Percentiles rank a stretch among this genome's conserved stretches.
These are phyloP conservation scores for Phytophthora tubulina DNA, from an alignment of 352 stramenopile genomes.

Conservation along the genomic window DNA sequence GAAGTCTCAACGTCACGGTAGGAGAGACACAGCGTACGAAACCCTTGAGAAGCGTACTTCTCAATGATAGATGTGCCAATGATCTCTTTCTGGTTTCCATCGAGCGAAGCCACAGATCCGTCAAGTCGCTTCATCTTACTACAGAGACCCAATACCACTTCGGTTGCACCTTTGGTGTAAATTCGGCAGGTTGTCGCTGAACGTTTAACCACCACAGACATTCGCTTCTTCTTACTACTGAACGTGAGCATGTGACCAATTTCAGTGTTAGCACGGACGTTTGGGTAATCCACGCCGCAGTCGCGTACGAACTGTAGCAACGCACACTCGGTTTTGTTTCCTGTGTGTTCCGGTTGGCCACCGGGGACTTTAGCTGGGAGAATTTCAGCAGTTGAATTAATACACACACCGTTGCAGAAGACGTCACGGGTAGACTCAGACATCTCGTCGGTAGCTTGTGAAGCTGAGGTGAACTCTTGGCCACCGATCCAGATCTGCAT, in stretches of 20 bases:
- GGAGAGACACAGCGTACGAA: constrained; percentile 86
- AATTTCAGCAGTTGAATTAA: constrained; percentile 85
- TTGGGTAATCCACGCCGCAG: constrained; percentile 71
- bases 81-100: constrained; percentile 65
- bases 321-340: constrained; percentile 87
- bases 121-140: constrained; percentile 74
- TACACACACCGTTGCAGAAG: constrained; percentile 73
- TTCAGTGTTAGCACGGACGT: constrained; percentile 58
- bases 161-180: constrained; percentile 82
- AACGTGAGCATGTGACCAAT: constrained; percentile 86
- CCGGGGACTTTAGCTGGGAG: constrained; percentile 57
- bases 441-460: constrained; percentile 62
- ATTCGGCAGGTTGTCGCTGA: constrained; percentile 62
- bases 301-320: constrained; percentile 79
- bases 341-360: constrained; percentile 76
- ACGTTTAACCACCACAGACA: constrained; percentile 77
- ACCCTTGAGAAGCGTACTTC: constrained; percentile 85
- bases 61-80: constrained; percentile 76
- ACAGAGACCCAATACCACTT: constrained; percentile 80
- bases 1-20: constrained; percentile 84
- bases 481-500: constrained; percentile 88
- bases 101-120: constrained; percentile 61
- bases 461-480: constrained; percentile 61
- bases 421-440: constrained; percentile 70
- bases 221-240: constrained; percentile 85